Evolutionary conservation across 257 asterid genomes (phyloP), one percentile per base, ranked within the genome.

Genomic region (Ocimum tenuiflorum): DNA sequence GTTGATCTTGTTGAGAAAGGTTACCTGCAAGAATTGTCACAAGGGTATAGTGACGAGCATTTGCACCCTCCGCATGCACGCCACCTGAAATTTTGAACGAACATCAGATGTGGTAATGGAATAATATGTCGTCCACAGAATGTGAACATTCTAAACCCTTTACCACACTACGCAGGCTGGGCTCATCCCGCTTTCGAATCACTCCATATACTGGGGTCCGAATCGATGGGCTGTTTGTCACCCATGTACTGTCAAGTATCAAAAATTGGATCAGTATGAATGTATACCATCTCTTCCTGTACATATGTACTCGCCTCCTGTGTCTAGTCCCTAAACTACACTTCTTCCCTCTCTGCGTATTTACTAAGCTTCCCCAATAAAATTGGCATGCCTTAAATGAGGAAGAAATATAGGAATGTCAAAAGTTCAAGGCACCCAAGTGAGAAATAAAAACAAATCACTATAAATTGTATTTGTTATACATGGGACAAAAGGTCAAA

Each of bases 401-500:
- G 51, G 20, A 59, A 59, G 38, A n/a, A 59, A 20, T 43, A 60
- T 13, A 60, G 15, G 41, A 42, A 23, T 3, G n/a, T 23, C 65
- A 41, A 12, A 19, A 60, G 57, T 54, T 27, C 27, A 50, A 65
- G 70, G 50, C 35, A 8, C 51, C 38, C 20, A 13, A 5, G 11
- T 8, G 17, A 14, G 10, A 8, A 33, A 59, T 8, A 11, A 54
- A 6, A 38, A 43, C 0, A 18, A 18, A 15, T 23, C 23, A 47
- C 54, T 33, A 55, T 7, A 13, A 46, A 35, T 6, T 35, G 29
- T 15, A 9, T 14, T 24, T 66, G 57, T 72, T 24, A 6, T 57
- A 42, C 68, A 48, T 49, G 41, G 54, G 27, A 59, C 57, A 43
- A 57, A 58, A 35, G 57, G 43, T 65, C 68, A 60, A 65, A 72